Evolutionary conservation across 768 basidiomycete species (phyloP), one percentile per base, ranked within the genome.

Genomic region (Leucosporidium yakuticum): DNA sequence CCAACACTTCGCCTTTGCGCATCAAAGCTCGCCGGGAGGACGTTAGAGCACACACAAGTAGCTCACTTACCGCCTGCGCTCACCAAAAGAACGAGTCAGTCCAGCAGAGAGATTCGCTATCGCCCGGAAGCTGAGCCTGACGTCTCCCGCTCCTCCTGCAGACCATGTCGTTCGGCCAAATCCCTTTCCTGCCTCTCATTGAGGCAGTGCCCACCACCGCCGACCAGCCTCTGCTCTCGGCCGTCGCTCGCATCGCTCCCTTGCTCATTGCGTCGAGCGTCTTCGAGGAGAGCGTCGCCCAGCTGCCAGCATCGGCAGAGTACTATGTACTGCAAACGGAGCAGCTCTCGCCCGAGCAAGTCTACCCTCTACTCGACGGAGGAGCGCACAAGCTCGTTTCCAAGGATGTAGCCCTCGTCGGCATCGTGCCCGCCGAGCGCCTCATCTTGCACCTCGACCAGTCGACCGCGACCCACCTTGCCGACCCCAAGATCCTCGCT

Each of bases 341-440:
- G 20, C 75, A 82, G 17, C 74, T 81, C 54, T 80, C 83, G 60
- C 62, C 83, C n/a, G 86, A 88, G 63, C 80, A 84, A 29, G 81
- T 86, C 73, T 81, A 85, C 65, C 79, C 84, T 27, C 84, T 82
- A 81, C 84, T 99, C 36, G 90, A 97, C 78, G 80, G 80, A 27
- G 92, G 94, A 29, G 85, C 87, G 3, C 84, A 87, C 73, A 93
- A 90, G 78, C 82, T 92, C 75, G 86, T 96, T 49, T 82, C 92
- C 0, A 58, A 56, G 50, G 65, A 72, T 59, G 27, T 83, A 87
- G 25, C 82, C 85, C 53, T 78, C 85, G n/a, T 82, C 82, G 74
- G 88, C 84, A 36, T 86, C 85, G 76, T 95, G 34, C 88, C 90
- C 4, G 79, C 85, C 4, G 83, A 88, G 27, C 84, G 92, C 23